Evolutionary conservation across 495 filamentous ascomycete species (phyloP).

Genomic region (Penicillium diatomitis): DNA sequence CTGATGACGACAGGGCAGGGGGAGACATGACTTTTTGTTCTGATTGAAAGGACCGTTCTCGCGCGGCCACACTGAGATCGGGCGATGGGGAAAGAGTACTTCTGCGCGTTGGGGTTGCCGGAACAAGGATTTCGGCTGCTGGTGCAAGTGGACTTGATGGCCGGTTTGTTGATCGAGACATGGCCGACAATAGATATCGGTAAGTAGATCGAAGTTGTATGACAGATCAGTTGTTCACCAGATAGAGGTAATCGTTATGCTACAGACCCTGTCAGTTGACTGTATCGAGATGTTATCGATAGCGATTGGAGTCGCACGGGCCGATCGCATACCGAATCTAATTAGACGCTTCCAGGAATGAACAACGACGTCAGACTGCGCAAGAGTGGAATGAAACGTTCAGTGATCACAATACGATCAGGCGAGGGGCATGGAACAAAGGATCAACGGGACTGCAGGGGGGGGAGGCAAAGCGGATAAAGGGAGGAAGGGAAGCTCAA

Average conservation of each 20-base stretch:
- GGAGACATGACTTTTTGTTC: slow-evolving; percentile 31
- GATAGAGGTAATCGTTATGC: slow-evolving; percentile 18
- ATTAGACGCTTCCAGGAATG: slow-evolving; percentile 2
- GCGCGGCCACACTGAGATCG: slow-evolving; percentile 23
- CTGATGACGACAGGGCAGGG: slow-evolving; percentile 32
- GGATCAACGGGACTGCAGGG: background rate
- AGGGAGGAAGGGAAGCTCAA: slow-evolving; percentile 6
- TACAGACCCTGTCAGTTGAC: slow-evolving; percentile 7
- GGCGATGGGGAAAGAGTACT: slow-evolving; percentile 34
- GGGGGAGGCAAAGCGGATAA: background rate
- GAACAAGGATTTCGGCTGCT: slow-evolving; percentile 31
- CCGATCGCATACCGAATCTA: slow-evolving; percentile 24
- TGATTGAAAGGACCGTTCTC: slow-evolving; percentile 21
- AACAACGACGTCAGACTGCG: background rate
- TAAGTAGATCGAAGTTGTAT: slow-evolving; percentile 3
- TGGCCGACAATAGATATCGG: slow-evolving; percentile 11
- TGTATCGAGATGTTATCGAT: slow-evolving; percentile 7
- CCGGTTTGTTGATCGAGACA: slow-evolving; percentile 27
- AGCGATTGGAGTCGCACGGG: background rate
- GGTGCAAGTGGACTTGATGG: slow-evolving; percentile 33
- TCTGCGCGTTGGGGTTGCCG: slow-evolving; percentile 28
- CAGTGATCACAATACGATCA: background rate
- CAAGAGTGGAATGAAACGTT: background rate
- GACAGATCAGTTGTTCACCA: slow-evolving; percentile 6
- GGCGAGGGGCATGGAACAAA: background rate